These are phyloP conservation scores for Solanum peruvianum DNA, from an alignment of 257 asterid genomes.

Conservation along the genomic window DNA sequence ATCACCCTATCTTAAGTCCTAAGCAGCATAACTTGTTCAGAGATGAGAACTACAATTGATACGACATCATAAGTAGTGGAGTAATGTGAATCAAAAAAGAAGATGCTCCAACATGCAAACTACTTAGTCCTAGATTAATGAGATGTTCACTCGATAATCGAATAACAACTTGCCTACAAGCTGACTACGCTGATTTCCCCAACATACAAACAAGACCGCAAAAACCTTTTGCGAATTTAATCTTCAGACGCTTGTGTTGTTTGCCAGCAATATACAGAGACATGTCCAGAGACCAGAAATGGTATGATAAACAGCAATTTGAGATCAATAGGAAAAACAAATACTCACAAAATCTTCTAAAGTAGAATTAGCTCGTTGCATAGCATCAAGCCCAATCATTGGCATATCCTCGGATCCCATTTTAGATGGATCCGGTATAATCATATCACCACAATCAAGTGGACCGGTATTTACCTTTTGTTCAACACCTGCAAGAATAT, in stretches of 20 bases:
- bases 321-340: neutral
- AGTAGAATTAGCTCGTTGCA: constrained; percentile 79
- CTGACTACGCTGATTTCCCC: neutral
- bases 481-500: constrained; percentile 30
- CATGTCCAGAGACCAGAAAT: neutral
- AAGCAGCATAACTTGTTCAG: neutral
- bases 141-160: neutral
- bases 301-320: neutral
- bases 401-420: constrained; percentile 24
- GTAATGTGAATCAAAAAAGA: neutral
- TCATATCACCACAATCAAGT: constrained; percentile 14
- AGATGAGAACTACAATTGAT: neutral
- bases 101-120: neutral
- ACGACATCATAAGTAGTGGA: neutral
- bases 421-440: constrained; percentile 7
- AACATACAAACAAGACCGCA: neutral
- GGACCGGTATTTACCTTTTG: constrained; percentile 11
- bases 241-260: neutral
- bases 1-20: neutral
- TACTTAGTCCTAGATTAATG: neutral
- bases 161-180: neutral
- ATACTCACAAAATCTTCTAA: constrained; percentile 91
- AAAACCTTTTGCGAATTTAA: neutral
- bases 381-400: constrained; percentile 62
- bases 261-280: neutral